Evolutionary conservation across 163 green algal species (phyloP), one percentile per base, ranked within the genome.

Genomic region (Prototheca wickerhamii): DNA sequence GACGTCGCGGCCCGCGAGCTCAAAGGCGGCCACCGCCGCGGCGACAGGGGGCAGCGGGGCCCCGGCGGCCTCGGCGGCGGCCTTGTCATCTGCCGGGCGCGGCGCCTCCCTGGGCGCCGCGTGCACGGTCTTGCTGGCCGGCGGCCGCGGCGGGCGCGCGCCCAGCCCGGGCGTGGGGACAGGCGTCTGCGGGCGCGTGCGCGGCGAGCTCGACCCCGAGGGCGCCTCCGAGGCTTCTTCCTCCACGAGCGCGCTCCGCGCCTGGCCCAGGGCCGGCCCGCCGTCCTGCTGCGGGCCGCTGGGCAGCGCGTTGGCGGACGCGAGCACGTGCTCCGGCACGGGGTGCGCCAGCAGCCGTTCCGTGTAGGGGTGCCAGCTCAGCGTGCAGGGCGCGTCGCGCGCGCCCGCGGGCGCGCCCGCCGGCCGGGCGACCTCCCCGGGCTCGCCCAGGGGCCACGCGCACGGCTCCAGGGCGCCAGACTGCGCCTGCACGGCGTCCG

Each of bases 361-460:
- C 8, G 77, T 76, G 70, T 87, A 86, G 18, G 79, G 79, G 66
- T 91, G 84, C 28, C 82, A 26, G 62, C 54, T 61, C 1, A 52
- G 56, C 6, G 46, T 34, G 2, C 29, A 59, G 3, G 67, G 32
- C 34, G 40, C 40, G 40, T 23, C 15, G 40, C 12, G 15, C 10
- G n/a, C n/a, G n/a, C n/a, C n/a, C 65, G 56, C 63, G 23, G n/a
- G 40, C 31, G 30, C 0, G 42, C 42, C 21, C 40, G 30, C 21
- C 29, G 33, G 25, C 8, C 34, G 20, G 62, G 60, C 69, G 62
- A 33, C 55, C 61, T 68, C 46, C 21, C 63, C 58, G 2, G 30
- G 32, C 57, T 74, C 56, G 31, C 4, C 18, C 31, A 43, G 56
- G 44, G 40, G 60, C 46, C 51, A 55, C 60, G 6, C 3, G 10